Evolutionary conservation across 139 green algal genomes (phyloP), one percentile per base, ranked within the genome.

Genomic region (Picochlorum sp.): DNA sequence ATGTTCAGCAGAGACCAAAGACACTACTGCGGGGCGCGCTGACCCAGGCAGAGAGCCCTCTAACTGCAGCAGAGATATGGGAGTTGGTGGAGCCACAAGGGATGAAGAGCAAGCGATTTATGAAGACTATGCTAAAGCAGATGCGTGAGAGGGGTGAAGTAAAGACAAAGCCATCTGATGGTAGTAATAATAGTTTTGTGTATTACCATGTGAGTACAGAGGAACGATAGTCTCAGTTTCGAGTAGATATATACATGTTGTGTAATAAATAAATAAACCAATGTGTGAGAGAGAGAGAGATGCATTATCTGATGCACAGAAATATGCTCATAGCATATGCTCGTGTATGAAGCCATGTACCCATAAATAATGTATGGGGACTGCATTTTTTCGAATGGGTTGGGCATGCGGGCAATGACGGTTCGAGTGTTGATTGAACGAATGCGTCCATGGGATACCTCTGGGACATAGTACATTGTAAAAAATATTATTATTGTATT

Each of bases 31-130:
- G 20, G 2, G 15, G 2, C 13, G 41, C 13, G 30, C 60, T 45
- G 14, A 16, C 14, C 23, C 44, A 34, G 23, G 30, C 34, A 16
- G 20, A 50, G 8, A 8, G 21, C 16, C 38, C 24, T 20, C 58
- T 62, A 8, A 38, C 44, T 52, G 26, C 31, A 16, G 31, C 57
- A 7, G 64, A 72, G 60, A n/a, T 76, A 1, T 76, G 70, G 70
- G 28, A 65, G 51, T 23, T 6, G 14, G 47, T 66, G 14, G 21
- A 72, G 63, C 18, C 18, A 9, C 28, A 65, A 57, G 71, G 71
- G 7, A 21, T 77, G 21, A 69, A 65, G 38, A 66, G 49, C 58
- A 77, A 77, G 57, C 49, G 71, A 52, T 70, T 65, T 38, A 73
- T 65, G 4, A 77, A 77, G 24, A 24, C 45, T 20, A 77, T 77